Evolutionary conservation across 2,329 filamentous ascomycete species (phyloP), one percentile per base, ranked within the genome.

Genomic region (Bipolaris cookei): DNA sequence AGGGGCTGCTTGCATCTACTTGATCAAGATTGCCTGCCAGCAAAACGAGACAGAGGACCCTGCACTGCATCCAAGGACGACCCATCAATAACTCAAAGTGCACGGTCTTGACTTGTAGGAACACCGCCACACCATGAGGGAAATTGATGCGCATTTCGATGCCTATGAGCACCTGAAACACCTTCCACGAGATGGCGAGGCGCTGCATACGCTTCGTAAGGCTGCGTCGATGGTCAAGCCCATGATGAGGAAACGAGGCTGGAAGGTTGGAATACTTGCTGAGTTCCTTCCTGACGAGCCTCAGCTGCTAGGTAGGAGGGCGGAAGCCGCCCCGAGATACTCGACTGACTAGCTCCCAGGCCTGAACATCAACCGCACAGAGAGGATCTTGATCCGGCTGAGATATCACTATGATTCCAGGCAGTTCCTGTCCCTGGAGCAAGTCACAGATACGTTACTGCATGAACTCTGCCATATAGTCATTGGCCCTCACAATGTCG

Each of bases 401-500:
- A 88, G 94, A 54, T 89, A 95, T 75, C 81, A 90, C 5, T 82
- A 85, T 66, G 91, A 96, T 72, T 83, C 85, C 8, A 86, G 81
- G 37, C 88, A 91, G 66, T 98, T 98, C 69, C 76, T 97, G 18
- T 88, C 90, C 1, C 79, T 93, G 55, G 92, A 97, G 70, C 82
- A 90, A 63, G 84, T 97, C 6, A 83, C 92, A 41, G 92, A 97
- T 75, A 98, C 94, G 0, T 90, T 98, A 87, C 86, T 98, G 18
- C 94, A 98, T 73, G 94, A 98, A 66, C 85, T 98, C 2, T 88
- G 87, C n/a, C 94, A 98, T 71, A 97, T 90, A 63, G 85, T 92
- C 10, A 87, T 89, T 75, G 92, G 91, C 0, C 90, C 91, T 1
- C 94, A 98, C 74, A 87, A 97, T 71, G 83, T 82, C 44, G 84